Conservation (phyloP, 768 basidiomycete genomes). For the Tylopilus intermedius region DNA sequence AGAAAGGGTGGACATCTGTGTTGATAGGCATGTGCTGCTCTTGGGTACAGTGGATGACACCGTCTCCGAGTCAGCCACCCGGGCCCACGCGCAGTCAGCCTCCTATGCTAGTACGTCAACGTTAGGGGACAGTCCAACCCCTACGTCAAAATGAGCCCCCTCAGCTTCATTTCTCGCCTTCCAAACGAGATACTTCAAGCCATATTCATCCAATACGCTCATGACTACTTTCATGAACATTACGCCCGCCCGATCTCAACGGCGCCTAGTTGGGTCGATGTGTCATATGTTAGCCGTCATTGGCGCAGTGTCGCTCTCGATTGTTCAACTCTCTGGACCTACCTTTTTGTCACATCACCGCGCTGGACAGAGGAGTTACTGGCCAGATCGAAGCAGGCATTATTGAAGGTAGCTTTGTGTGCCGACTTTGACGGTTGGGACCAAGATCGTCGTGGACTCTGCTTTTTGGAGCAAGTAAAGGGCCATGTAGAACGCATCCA, state of each 20-base stretch:
- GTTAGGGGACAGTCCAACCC: no score
- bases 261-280: background rate
- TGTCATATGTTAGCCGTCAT: no score
- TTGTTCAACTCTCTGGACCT: constrained; percentile 37
- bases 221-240: no score
- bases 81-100: no score
- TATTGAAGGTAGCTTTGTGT: constrained; percentile 6
- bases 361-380: constrained; percentile 40
- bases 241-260: no score
- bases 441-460: no score
- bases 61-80: no score
- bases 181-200: constrained; percentile 9
- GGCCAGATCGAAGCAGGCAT: constrained; percentile 38
- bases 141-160: no score
- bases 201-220: constrained; percentile 12
- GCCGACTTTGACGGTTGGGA: background rate
- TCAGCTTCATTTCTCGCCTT: constrained; percentile 6
- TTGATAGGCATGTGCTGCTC: no score
- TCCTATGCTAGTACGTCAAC: no score
- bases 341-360: constrained; percentile 27
- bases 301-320: constrained; percentile 29
- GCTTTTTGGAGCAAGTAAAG: background rate
- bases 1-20: no score
- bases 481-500: constrained; percentile 1
- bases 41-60: no score